Conservation (phyloP, 441 rosid genomes). For the Macaranga tanarius region DNA sequence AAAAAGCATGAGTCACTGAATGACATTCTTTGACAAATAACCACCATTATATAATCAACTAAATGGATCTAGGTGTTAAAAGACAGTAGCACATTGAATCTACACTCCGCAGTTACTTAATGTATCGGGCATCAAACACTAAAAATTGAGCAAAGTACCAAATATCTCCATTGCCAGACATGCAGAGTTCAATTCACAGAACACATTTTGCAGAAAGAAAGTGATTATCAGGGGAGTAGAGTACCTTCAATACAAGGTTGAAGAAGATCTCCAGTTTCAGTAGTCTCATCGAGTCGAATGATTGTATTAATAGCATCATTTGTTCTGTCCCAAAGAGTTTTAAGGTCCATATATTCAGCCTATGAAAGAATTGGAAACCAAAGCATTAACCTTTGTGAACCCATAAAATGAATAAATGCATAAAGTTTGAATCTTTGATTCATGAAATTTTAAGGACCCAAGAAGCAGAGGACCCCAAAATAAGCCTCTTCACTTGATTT, state of each 20-base stretch:
- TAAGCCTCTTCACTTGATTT: background rate
- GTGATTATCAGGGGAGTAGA: constrained; percentile 17
- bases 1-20: background rate
- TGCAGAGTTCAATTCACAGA: background rate
- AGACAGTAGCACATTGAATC: background rate
- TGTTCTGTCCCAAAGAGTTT: constrained; percentile 78
- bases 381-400: constrained; percentile 6
- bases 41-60: background rate
- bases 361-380: constrained; percentile 33
- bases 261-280: constrained; percentile 83
- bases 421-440: constrained; percentile 16
- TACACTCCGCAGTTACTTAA: background rate
- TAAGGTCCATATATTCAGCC: constrained; percentile 81
- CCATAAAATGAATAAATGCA: background rate
- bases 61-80: background rate
- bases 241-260: constrained; percentile 99
- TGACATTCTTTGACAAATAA: background rate
- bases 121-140: constrained; percentile 1
- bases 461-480: background rate
- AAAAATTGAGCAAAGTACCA: background rate
- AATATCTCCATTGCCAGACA: background rate
- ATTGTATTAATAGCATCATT: constrained; percentile 92
- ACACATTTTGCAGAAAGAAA: constrained; percentile 9
- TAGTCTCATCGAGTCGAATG: constrained; percentile 74
- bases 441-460: constrained; percentile 2